Evolutionary conservation across 257 asterid genomes (phyloP), one percentile per base, ranked within the genome.

Genomic region (Verbascum thapsus): DNA sequence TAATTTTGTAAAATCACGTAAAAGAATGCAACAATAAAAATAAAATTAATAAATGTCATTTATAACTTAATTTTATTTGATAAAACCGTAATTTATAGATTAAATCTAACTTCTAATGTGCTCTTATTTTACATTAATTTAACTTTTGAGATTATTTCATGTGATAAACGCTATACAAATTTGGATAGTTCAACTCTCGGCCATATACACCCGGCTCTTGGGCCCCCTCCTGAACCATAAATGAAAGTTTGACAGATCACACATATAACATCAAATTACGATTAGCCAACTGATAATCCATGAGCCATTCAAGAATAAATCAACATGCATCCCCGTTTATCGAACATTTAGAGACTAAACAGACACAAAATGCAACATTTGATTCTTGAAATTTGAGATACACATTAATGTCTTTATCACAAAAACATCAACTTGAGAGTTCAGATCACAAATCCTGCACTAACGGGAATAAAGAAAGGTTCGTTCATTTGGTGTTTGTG

Each of bases 321-420:
- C 5, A 26, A 2, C 22, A 8, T 1, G 58, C 23, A 23, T 37
- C 45, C 35, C 13, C 3, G 17, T 54, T n/a, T n/a, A n/a, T 2
- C 44, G 8, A 34, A 57, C 10, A 35, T 37, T 17, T 15, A 4
- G 60, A 48, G 38, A 58, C 9, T 0, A 23, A 19, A 69, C 35
- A 11, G 42, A 26, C 19, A 61, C 53, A 22, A 54, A 13, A 38
- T 49, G 64, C 54, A 53, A 48, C 41, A 62, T 47, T 39, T 11
- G 60, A 68, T 56, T 50, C 40, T 41, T 35, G 55, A 75, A 60
- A 66, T 58, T 45, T 47, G 55, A 70, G 43, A 34, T 49, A 40
- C 51, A 67, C 69, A 53, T 43, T n/a, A 57, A 41, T 8, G 61
- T 55, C 70, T 56, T 56, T 53, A 59, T 13, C 44, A 64, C 53